Percentiles rank a stretch among this genome's conserved stretches.
phyloP scores from a whole-genome alignment of 768 basidiomycete species.

The Rubroboletus satanas region DNA sequence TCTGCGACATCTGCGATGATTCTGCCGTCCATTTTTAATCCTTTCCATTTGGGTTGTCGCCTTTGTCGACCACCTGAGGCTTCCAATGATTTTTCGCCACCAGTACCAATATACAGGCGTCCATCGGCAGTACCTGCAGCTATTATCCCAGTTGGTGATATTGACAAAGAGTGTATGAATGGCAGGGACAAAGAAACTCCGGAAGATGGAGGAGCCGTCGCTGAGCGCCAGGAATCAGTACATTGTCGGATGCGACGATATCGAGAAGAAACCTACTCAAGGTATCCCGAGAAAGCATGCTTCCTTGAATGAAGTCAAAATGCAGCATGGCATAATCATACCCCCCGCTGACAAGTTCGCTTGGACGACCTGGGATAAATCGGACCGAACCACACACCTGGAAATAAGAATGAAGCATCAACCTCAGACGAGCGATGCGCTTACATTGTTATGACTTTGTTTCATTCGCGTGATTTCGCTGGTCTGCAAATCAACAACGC shows the following conservation, averaged over 20 bases:
- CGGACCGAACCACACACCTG: slow-evolving; percentile 69
- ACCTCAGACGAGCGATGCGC: slow-evolving; percentile 19
- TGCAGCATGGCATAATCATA: slow-evolving; percentile 70
- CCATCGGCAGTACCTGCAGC: slow-evolving; percentile 78
- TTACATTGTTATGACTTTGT: slow-evolving; percentile 57
- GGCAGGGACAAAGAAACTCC: slow-evolving; percentile 68
- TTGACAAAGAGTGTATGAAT: slow-evolving; percentile 61
- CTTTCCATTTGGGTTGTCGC: slow-evolving; percentile 67
- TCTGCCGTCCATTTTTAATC: slow-evolving; percentile 48
- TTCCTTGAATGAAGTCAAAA: slow-evolving; percentile 57
- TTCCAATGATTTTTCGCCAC: slow-evolving; percentile 51
- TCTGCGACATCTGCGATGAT: slow-evolving; percentile 52
- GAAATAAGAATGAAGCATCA: slow-evolving; percentile 2
- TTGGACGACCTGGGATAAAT: slow-evolving; percentile 68
- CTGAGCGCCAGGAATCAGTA: slow-evolving; percentile 4
- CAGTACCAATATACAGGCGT: slow-evolving; percentile 61
- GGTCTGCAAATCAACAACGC: slow-evolving; percentile 57
- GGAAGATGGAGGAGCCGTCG: slow-evolving; percentile 40
- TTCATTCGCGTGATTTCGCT: slow-evolving; percentile 53
- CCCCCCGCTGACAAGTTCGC: slow-evolving; percentile 73
- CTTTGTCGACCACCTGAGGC: slow-evolving; percentile 40
- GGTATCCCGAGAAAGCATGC: slow-evolving; percentile 53
- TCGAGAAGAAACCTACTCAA: slow-evolving; percentile 41
- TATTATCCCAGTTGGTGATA: slow-evolving; percentile 56
- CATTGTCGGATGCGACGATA: background rate